phyloP scores from a whole-genome alignment of 768 basidiomycete genomes.

The Ephemerocybe angulata region DNA sequence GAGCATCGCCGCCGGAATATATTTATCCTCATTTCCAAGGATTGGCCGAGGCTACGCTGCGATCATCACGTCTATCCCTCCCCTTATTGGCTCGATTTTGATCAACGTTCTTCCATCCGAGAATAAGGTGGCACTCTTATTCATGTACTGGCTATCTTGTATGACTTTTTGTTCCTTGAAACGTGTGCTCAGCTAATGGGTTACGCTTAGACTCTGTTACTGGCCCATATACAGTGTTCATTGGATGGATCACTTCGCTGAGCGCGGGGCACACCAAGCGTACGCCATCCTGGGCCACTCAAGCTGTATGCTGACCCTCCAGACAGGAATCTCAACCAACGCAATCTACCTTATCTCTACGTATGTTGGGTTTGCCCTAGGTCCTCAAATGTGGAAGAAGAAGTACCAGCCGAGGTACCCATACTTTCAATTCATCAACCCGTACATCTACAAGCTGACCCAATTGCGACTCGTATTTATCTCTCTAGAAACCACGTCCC shows the following conservation, averaged over 20 bases:
- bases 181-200: neutral
- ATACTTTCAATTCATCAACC: neutral
- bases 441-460: neutral
- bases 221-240: constrained; percentile 55
- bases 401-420: constrained; percentile 61
- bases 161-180: neutral
- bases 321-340: constrained; percentile 53
- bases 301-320: neutral
- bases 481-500: constrained; percentile 60
- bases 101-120: constrained; percentile 63
- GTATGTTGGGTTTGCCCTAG: constrained; percentile 57
- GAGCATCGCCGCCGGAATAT: constrained; percentile 66
- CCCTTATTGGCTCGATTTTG: constrained; percentile 58
- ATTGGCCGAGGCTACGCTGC: constrained; percentile 62
- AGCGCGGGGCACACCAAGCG: constrained; percentile 70
- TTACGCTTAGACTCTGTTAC: constrained; percentile 43
- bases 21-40: constrained; percentile 47
- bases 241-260: constrained; percentile 63
- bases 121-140: constrained; percentile 63
- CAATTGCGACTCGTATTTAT: neutral
- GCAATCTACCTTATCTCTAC: constrained; percentile 74
- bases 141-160: constrained; percentile 54
- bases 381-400: constrained; percentile 77
- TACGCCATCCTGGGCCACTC: neutral
- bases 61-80: constrained; percentile 57